Conservation (phyloP, 495 filamentous ascomycete genomes). For the Trypethelium eluteriae region DNA sequence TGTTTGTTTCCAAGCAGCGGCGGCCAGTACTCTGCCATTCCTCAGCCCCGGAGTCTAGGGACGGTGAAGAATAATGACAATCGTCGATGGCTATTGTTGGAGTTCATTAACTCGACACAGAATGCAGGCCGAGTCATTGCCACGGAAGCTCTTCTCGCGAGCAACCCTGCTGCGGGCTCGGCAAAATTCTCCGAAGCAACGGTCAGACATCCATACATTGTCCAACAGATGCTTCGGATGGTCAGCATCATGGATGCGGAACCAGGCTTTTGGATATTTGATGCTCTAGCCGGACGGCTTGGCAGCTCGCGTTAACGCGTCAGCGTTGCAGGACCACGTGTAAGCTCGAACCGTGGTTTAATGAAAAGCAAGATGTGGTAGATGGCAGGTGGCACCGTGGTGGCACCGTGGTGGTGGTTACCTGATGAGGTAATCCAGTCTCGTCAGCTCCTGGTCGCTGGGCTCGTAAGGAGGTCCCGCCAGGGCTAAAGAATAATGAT, state of each 20-base stretch:
- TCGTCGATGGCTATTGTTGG: background rate
- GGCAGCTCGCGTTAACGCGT: background rate
- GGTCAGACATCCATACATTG: too few relatives aligned
- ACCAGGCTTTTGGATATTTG: too few relatives aligned
- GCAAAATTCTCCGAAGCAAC: background rate
- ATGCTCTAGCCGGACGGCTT: too few relatives aligned
- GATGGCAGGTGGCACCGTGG: too few relatives aligned
- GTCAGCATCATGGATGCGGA: too few relatives aligned
- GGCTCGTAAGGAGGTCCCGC: background rate
- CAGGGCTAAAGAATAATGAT: background rate
- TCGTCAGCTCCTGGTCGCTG: background rate
- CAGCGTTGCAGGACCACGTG: background rate
- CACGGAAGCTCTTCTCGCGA: background rate
- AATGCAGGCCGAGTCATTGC: background rate
- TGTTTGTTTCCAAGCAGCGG: too few relatives aligned
- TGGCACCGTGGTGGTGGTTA: background rate
- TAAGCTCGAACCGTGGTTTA: background rate
- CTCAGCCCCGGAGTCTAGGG: background rate
- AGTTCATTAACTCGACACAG: background rate
- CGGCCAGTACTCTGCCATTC: too few relatives aligned
- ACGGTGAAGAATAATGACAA: too few relatives aligned
- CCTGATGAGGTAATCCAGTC: background rate
- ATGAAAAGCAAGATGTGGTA: too few relatives aligned
- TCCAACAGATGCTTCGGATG: background rate
- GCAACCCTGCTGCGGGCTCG: background rate